Base-by-base conservation (phyloP, 345 rosid species). In the Dovyalis caffra region DNA sequence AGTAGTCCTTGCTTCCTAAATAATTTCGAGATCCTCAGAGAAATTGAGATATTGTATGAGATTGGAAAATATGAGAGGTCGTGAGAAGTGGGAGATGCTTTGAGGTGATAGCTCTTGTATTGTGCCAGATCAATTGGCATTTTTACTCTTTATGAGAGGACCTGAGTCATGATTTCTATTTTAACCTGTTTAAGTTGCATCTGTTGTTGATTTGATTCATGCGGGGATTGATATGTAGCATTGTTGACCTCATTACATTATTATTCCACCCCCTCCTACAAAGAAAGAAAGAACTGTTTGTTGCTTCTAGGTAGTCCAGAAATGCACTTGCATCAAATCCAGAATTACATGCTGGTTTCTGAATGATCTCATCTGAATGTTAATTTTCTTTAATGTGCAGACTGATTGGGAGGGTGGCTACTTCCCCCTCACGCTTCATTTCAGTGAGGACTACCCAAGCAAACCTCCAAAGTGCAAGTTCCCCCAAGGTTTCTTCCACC, bases 381-480 rank as follows among this genome's bases (percentile, higher is more conserved):
- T 23, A 23, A n/a, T 56, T 26, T 9, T 14, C 15, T 56, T 56
- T 3, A 56, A 9, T 51, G 73, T 5, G 43, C 31, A 69, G 31
- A 69, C 63, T 31, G 29, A 69, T 37, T 69, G 43, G 72, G 45
- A 69, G 29, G 72, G 43, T 69, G 72, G 72, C 8, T 49, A 29
- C 43, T 32, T 49, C 15, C 72, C 63, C 25, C 29, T 69, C 8
- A 69, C 63, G 8, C 61, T 69, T 53, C 10, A 51, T 33, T 69
- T 32, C 31, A 20, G 40, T 2, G 63, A 51, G 28, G 72, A 69
- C 28, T 69, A 69, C 28, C 72, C 45, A 6, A 69, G 72, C 43
- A 69, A 69, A n/a, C 63, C 72, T 7, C 45, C 63, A 10, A 69
- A 69, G 61, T 51, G 72, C 29, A 69, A 69, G 38, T 69, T 69